Evolutionary conservation across 305 asterid species (phyloP).

Genomic region (Solanum hybrid): DNA sequence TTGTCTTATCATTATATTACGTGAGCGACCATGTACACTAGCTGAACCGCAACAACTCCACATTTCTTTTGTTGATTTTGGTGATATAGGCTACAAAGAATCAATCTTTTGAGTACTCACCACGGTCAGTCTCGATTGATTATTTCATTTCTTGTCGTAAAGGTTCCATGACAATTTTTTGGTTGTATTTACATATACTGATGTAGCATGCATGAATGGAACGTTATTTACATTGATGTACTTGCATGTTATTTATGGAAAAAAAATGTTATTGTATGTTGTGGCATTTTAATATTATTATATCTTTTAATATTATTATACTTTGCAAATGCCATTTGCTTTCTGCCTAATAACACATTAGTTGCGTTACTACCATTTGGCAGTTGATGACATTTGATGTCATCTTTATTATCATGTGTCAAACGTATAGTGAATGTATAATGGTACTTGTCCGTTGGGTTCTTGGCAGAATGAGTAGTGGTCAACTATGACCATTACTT

Average conservation of each 20-base stretch:
- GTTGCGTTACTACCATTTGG: no score
- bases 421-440: no score
- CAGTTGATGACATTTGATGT: no score
- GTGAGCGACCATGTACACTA: background rate
- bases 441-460: no score
- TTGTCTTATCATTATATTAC: background rate
- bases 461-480: no score
- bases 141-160: background rate
- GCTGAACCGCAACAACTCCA: background rate
- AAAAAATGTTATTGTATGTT: background rate
- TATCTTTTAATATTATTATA: no score
- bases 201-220: background rate
- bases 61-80: background rate
- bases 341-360: no score
- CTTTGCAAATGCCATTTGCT: no score
- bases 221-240: background rate
- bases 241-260: background rate
- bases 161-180: background rate
- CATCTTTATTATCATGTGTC: no score
- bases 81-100: background rate
- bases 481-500: no score
- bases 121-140: background rate
- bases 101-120: background rate
- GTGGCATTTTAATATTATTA: no score
- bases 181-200: background rate